phyloP scores from a whole-genome alignment of 1,284 basidiomycete species.

The Phenoliferia sp. region DNA sequence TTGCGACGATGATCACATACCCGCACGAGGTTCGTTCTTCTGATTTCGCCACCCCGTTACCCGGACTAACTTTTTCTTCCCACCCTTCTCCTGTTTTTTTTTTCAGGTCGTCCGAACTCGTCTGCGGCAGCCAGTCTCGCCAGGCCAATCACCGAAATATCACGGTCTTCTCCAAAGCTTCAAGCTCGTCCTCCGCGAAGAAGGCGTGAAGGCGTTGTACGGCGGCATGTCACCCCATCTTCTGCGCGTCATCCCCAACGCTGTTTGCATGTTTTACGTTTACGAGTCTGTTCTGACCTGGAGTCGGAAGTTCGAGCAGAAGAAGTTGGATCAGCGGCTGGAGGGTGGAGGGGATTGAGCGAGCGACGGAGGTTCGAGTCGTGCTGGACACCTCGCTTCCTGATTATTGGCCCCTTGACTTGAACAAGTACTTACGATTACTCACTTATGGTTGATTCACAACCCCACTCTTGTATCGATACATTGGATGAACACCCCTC shows the following conservation, averaged over 20 bases:
- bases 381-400: neutral
- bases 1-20: constrained; percentile 90
- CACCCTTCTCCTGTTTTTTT: no score
- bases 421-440: no score
- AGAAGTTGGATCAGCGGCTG: neutral
- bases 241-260: constrained; percentile 94
- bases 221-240: constrained; percentile 91
- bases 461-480: no score
- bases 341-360: neutral
- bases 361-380: neutral
- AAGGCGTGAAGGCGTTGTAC: constrained; percentile 80
- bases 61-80: neutral
- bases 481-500: no score
- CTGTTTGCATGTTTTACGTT: constrained; percentile 85
- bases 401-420: neutral
- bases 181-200: constrained; percentile 78
- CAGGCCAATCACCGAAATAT: constrained; percentile 61
- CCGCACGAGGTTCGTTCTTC: constrained; percentile 74
- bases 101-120: constrained; percentile 81
- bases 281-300: constrained; percentile 35
- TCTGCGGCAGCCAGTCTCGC: constrained; percentile 67
- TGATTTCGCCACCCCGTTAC: neutral
- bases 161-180: constrained; percentile 81
- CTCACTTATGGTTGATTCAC: no score
- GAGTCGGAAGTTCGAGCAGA: neutral